Evolutionary conservation across 495 filamentous ascomycete genomes (phyloP).

Genomic region (Daldinia bambusicola): DNA sequence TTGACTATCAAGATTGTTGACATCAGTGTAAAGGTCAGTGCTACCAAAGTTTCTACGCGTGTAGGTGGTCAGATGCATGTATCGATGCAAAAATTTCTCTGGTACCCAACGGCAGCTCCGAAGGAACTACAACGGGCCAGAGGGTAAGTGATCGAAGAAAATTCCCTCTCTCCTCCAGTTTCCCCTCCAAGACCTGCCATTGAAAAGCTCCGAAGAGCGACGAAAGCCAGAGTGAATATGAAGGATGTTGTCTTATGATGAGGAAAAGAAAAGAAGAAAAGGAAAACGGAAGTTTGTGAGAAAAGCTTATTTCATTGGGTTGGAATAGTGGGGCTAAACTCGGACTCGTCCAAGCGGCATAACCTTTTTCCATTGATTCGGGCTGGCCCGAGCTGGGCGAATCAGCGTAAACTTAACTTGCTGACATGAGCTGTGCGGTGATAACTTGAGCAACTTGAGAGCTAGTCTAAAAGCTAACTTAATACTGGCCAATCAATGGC

Average conservation of each 20-base stretch:
- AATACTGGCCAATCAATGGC: constrained; percentile 22
- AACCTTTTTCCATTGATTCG: constrained; percentile 23
- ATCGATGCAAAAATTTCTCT: constrained; percentile 60
- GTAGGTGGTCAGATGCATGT: constrained; percentile 40
- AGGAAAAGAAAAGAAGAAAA: constrained; percentile 51
- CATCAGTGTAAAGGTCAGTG: no score
- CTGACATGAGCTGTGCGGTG: not conserved
- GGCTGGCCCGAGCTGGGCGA: not conserved
- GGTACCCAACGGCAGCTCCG: constrained; percentile 51
- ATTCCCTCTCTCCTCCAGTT: constrained; percentile 74
- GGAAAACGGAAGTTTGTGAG: not conserved
- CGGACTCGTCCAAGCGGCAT: constrained; percentile 16
- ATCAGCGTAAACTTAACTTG: not conserved
- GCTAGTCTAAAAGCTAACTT: not conserved
- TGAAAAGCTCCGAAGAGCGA: constrained; percentile 57
- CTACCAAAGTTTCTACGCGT: not conserved
- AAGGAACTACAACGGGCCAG: constrained; percentile 49
- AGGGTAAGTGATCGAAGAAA: constrained; percentile 63
- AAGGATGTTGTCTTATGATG: constrained; percentile 75
- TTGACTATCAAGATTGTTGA: not conserved
- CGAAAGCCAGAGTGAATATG: constrained; percentile 83
- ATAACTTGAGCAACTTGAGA: not conserved
- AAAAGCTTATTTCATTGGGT: constrained; percentile 23
- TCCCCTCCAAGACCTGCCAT: constrained; percentile 76
- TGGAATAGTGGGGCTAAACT: constrained; percentile 15